These are phyloP conservation scores for Calamus simplicifolius DNA, from an alignment of 176 grass and related monocot genomes.

Conservation along the genomic window DNA sequence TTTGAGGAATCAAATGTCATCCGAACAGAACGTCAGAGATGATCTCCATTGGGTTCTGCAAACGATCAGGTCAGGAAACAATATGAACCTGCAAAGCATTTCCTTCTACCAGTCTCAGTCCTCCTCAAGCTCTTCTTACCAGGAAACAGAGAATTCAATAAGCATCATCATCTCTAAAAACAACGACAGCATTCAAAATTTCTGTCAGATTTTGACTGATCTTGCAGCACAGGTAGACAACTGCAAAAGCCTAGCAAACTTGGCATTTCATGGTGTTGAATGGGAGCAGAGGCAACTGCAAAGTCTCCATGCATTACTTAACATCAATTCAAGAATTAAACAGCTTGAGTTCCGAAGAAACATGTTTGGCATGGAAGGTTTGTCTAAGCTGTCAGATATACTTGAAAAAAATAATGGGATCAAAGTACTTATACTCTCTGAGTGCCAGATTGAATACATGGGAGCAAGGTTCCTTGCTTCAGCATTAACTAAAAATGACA, in stretches of 20 bases:
- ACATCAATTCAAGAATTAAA: slow-evolving; percentile 38
- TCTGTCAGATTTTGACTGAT: slow-evolving; percentile 41
- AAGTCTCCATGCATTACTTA: slow-evolving; percentile 41
- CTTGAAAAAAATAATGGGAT: slow-evolving; percentile 54
- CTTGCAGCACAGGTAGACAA: slow-evolving; percentile 31
- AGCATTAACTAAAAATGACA: slow-evolving; percentile 55
- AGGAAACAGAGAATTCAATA: slow-evolving; percentile 54
- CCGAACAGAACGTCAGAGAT: slow-evolving; percentile 3
- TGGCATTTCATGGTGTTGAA: slow-evolving; percentile 70
- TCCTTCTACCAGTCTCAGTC: slow-evolving; percentile 20
- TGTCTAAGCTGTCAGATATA: slow-evolving; percentile 40
- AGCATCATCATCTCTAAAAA: slow-evolving; percentile 46
- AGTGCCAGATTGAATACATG: slow-evolving; percentile 45
- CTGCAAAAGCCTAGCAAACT: slow-evolving; percentile 38
- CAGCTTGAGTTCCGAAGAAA: slow-evolving; percentile 79
- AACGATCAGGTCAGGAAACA: slow-evolving; percentile 17
- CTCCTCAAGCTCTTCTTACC: slow-evolving; percentile 22
- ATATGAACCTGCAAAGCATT: slow-evolving; percentile 25
- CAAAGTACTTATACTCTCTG: slow-evolving; percentile 52
- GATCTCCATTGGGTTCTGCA: slow-evolving; percentile 24
- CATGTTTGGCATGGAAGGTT: slow-evolving; percentile 39
- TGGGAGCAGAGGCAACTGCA: slow-evolving; percentile 45
- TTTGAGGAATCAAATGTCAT: slow-evolving; percentile 14
- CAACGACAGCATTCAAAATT: slow-evolving; percentile 23
- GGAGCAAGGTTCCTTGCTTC: slow-evolving; percentile 64